phyloP scores from a whole-genome alignment of 1,139 yeast genomes.

The Pichia sp. region DNA sequence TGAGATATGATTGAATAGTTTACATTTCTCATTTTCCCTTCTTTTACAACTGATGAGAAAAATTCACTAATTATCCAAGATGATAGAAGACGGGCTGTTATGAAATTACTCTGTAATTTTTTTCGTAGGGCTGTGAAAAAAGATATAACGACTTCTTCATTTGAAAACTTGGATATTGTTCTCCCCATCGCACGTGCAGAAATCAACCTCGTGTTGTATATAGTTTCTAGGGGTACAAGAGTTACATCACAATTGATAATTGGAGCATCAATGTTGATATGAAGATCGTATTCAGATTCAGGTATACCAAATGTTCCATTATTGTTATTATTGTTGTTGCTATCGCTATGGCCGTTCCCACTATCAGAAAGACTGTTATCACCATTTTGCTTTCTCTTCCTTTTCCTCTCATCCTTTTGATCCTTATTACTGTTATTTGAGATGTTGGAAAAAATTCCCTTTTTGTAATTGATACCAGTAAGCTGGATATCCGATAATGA shows the following conservation, averaged over 20 bases:
- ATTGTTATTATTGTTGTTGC: conserved; percentile 7
- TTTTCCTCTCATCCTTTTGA: conserved; percentile 13
- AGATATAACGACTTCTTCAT: conserved; percentile 27
- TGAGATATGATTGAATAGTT: conserved; percentile 18
- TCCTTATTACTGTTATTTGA: conserved; percentile 4
- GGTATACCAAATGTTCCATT: conserved; percentile 36
- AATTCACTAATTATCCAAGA: conserved; percentile 72
- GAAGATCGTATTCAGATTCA: conserved; percentile 54
- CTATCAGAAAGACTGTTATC: conserved; percentile 17
- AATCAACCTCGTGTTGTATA: conserved; percentile 70
- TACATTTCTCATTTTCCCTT: conserved; percentile 20
- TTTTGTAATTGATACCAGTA: conserved; percentile 28
- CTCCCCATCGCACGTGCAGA: conserved; percentile 77
- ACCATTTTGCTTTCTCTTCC: conserved; percentile 18
- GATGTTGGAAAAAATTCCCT: conserved; percentile 5
- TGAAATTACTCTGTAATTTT: conserved; percentile 51
- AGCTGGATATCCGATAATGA: conserved; percentile 30
- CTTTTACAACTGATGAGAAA: conserved; percentile 39
- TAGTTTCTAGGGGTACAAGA: conserved; percentile 69
- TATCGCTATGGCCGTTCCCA: conserved; percentile 15
- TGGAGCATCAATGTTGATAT: conserved; percentile 87
- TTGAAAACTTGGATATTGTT: conserved; percentile 52
- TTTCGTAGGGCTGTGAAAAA: conserved; percentile 7
- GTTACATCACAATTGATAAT: conserved; percentile 88
- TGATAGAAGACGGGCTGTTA: conserved; percentile 74